Conservation (phyloP, 1,284 basidiomycete genomes). For the Cryptococcus sp. region DNA sequence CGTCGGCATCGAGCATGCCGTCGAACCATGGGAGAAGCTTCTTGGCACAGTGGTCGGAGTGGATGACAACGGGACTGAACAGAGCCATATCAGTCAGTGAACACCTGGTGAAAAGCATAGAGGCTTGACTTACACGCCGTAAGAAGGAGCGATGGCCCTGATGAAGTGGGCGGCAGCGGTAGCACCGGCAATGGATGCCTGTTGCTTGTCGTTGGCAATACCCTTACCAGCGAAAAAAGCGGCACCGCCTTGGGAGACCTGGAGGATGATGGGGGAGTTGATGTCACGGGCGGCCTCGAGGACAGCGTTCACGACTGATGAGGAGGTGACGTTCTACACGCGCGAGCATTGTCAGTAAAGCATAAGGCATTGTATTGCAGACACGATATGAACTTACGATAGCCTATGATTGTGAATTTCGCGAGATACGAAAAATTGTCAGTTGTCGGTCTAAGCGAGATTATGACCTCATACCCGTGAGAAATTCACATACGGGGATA, state of each 20-base stretch:
- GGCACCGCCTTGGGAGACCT: conserved; percentile 94
- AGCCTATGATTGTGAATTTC: conserved; percentile 1
- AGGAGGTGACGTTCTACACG: conserved; percentile 73
- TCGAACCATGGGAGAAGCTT: conserved; percentile 99
- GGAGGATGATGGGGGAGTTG: conserved; percentile 97
- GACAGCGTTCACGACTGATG: conserved; percentile 80
- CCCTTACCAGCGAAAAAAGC: conserved; percentile 98
- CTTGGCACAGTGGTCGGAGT: conserved; percentile 98
- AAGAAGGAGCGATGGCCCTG: conserved; percentile 81
- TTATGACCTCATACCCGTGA: no score
- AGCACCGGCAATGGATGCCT: conserved; percentile 93
- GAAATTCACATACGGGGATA: conserved; percentile 66
- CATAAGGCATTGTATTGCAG: background rate
- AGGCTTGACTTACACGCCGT: conserved; percentile 72
- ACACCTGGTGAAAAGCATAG: background rate
- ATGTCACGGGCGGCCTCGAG: conserved; percentile 88
- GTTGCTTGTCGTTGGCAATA: conserved; percentile 84
- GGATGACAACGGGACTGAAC: conserved; percentile 86
- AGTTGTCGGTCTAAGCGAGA: background rate
- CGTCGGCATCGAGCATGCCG: conserved; percentile 94
- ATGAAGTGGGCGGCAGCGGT: conserved; percentile 91
- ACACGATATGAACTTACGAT: background rate
- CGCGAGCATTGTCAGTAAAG: background rate
- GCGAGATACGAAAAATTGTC: background rate
- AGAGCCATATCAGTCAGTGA: conserved; percentile 1